Conservation (phyloP, 2,329 filamentous ascomycete species). For the Tolypocladium cylindrosporum region DNA sequence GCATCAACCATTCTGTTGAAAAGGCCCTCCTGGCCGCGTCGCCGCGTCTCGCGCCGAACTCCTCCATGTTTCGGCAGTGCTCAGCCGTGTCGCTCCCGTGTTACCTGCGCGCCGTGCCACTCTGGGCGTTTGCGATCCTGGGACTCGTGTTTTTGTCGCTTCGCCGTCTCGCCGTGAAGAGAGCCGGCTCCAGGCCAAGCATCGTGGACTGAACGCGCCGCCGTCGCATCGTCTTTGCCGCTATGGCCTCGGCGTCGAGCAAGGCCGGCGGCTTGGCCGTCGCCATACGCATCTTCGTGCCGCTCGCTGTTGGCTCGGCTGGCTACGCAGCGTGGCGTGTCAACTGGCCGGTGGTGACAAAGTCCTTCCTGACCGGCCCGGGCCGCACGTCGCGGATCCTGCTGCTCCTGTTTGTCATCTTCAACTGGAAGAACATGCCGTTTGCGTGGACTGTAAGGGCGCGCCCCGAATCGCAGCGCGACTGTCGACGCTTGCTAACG, state of each 20-base stretch:
- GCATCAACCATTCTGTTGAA: neutral
- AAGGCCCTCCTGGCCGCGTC: neutral
- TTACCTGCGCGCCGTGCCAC: neutral
- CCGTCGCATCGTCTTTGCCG: neutral
- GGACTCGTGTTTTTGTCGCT: neutral
- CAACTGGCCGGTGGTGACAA: conserved; percentile 28
- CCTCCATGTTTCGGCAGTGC: neutral
- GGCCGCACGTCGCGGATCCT: conserved; percentile 42
- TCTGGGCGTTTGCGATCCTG: neutral
- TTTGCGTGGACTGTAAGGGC: conserved; percentile 63
- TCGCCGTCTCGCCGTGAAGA: neutral
- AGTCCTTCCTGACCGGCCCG: conserved; percentile 41
- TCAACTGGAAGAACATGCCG: conserved; percentile 67
- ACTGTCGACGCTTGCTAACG: neutral
- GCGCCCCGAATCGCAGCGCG: neutral
- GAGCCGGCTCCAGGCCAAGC: neutral
- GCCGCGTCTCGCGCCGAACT: neutral
- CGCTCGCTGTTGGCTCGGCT: conserved; percentile 28
- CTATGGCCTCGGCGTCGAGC: conserved; percentile 20
- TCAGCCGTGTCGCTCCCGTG: neutral
- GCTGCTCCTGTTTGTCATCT: conserved; percentile 43
- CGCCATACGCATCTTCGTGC: conserved; percentile 29
- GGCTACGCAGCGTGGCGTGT: conserved; percentile 37
- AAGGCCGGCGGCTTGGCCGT: conserved; percentile 23
- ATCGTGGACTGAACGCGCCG: neutral